Base-by-base conservation (phyloP, 305 asterid species). In the Solanum hybrid region DNA sequence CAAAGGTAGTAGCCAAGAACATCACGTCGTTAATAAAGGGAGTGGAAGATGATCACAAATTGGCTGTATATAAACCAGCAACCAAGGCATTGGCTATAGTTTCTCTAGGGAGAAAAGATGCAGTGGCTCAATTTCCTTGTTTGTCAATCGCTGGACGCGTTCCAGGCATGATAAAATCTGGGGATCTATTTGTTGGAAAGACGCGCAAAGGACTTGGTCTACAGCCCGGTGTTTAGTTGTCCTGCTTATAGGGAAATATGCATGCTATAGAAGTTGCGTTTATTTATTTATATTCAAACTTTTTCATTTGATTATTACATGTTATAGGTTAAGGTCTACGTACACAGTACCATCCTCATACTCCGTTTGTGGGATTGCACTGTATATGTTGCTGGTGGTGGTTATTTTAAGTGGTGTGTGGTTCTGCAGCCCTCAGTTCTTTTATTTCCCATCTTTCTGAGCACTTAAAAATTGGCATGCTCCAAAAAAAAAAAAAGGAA, bases 131-230 rank as follows among this genome's bases (percentile, higher is more conserved):
- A 46, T 28, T 93, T 26, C 79, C 71, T 88, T 94, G 95, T 86
- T 10, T 95, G 22, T 93, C 96, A 4, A 5, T 92, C 6, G 33
- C 40, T 8, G 98, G 98, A 26, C 95, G 98, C 40, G 1, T 96
- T 89, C 96, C 96, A 5, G 98, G 98, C 28, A 93, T 93, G 91
- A 78, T 96, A 33, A 96, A 96, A 90, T 96, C 98, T 0, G 94
- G 94, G 87, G 98, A 95, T 93, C 89, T 96, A 93, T 96, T 96
- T 74, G 96, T 96, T 40, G 93, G 95, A 61, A 92, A 81, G 87
- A 89, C 95, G 2, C 90, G 98, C 78, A 92, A 94, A 90, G 88
- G 89, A 20, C 97, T 94, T 20, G 98, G 97, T 79, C 95, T 96
- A 61, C 92, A 89, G 35, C 28, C 92, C 87, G 37, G 86, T 22